phyloP scores from a whole-genome alignment of 2,329 filamentous ascomycete genomes.

The Colletotrichum lini region DNA sequence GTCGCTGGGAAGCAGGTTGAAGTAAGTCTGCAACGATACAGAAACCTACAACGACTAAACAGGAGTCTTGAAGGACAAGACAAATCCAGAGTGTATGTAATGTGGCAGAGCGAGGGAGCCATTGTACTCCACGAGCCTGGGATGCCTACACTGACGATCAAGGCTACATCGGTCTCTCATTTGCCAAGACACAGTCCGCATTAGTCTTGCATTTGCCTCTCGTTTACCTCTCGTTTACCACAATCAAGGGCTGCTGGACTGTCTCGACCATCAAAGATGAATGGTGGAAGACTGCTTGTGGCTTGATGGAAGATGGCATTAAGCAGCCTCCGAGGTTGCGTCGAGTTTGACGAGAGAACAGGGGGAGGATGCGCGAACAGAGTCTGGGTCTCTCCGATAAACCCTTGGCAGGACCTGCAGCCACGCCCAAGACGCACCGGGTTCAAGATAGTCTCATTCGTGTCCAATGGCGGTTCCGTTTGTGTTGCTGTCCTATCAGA shows the following conservation, averaged over 20 bases:
- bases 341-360: not conserved
- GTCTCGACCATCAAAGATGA: not conserved
- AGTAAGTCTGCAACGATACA: not conserved
- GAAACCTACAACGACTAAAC: too few relatives aligned
- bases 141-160: conserved; percentile 1
- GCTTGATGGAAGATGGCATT: not conserved
- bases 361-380: not conserved
- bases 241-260: not conserved
- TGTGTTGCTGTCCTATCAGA: not conserved
- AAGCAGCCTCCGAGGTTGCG: not conserved
- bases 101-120: not conserved
- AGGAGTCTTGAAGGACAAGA: too few relatives aligned
- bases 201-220: conserved; percentile 4
- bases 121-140: not conserved
- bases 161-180: not conserved
- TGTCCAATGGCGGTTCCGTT: not conserved
- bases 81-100: not conserved
- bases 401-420: not conserved
- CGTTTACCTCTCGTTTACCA: not conserved
- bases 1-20: not conserved
- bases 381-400: not conserved
- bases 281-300: not conserved
- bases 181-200: not conserved
- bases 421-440: too few relatives aligned
- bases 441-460: not conserved